Base-by-base conservation (phyloP, 2,329 filamentous ascomycete species). In the Harringtonia aguacate region DNA sequence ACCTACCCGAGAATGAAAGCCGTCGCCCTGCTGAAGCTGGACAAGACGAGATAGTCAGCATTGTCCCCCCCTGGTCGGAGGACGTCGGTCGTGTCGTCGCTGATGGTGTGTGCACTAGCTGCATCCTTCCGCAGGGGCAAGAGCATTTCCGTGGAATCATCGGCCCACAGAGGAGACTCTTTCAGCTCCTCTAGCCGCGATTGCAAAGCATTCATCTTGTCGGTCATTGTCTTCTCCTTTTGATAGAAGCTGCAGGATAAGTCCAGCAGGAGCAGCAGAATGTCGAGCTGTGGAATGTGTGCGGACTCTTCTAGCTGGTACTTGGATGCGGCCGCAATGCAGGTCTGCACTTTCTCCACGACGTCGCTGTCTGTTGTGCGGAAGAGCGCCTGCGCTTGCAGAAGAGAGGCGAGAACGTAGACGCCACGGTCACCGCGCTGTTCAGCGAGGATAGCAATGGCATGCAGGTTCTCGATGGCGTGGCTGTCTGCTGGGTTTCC, bases 251-350 rank as follows among this genome's bases (percentile, higher is more conserved):
- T 80, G 54, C 82, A 85, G 2, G 77, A 73, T 20, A 89, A 68
- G 55, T 89, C 84, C 17, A 88, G 66, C 37, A 84, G 69, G 43
- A 84, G 69, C 13, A 80, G 69, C 40, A 89, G 59, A 2, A 80
- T 69, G 44, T 79, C 73, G 15, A 88, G 69, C 53, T 86, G 83
- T 7, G 79, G 75, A 33, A 86, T 72, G 36, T 72, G 68, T 43
- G 75, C 68, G n/a, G 73, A 69, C 1, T 73, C 68, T 33, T 84
- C 75, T 12, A 84, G 66, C 56, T 90, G 85, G 43, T 81, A 73
- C 52, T 81, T 85, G 46, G 81, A 70, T 7, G 80, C 83, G 41
- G 81, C 74, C n/a, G 85, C 84, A 50, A 90, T 74, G 42, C 84
- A 84, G 36, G 74, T 70, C 53, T 87, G 82, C 28, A 86, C 78